Evolutionary conservation across 1,284 basidiomycete species (phyloP).

Genomic region (Mycosarcoma mackinlayi): DNA sequence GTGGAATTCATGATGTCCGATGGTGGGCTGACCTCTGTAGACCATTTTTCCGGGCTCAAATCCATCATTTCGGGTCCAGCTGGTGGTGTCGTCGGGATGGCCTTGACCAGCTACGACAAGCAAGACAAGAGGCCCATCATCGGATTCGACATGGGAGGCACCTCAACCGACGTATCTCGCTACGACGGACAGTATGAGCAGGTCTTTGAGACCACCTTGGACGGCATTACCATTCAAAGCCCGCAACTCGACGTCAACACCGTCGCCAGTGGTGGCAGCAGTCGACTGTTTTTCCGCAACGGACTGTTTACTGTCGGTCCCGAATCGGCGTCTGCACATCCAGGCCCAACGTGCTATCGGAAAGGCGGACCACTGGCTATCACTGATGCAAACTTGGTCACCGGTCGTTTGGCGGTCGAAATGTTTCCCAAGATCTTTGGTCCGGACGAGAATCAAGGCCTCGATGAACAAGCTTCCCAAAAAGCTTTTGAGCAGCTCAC

Average conservation of each 20-base stretch:
- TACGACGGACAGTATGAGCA: conserved; percentile 86
- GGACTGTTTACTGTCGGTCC: conserved; percentile 66
- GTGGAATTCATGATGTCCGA: conserved; percentile 68
- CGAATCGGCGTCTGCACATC: conserved; percentile 65
- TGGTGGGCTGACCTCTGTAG: conserved; percentile 85
- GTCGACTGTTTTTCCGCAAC: conserved; percentile 65
- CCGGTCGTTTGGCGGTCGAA: conserved; percentile 62
- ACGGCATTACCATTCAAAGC: conserved; percentile 86
- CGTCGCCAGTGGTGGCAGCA: conserved; percentile 64
- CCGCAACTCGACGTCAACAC: conserved; percentile 74
- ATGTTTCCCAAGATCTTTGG: conserved; percentile 88
- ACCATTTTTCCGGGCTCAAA: conserved; percentile 87
- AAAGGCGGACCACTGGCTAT: conserved; percentile 67
- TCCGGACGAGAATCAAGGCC: conserved; percentile 81
- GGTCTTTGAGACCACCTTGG: conserved; percentile 90
- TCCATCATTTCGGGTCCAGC: conserved; percentile 88
- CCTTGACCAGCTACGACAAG: conserved; percentile 83
- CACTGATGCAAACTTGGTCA: conserved; percentile 67
- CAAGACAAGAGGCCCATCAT: conserved; percentile 77
- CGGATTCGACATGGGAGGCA: conserved; percentile 75
- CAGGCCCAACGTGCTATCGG: conserved; percentile 65
- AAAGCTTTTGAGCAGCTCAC: conserved; percentile 77
- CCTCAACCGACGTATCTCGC: conserved; percentile 85
- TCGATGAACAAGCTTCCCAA: conserved; percentile 75
- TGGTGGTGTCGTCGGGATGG: conserved; percentile 88